These are phyloP conservation scores for Pseudogymnoascus sp. DNA, from an alignment of 2,329 filamentous ascomycete species.

Conservation along the genomic window DNA sequence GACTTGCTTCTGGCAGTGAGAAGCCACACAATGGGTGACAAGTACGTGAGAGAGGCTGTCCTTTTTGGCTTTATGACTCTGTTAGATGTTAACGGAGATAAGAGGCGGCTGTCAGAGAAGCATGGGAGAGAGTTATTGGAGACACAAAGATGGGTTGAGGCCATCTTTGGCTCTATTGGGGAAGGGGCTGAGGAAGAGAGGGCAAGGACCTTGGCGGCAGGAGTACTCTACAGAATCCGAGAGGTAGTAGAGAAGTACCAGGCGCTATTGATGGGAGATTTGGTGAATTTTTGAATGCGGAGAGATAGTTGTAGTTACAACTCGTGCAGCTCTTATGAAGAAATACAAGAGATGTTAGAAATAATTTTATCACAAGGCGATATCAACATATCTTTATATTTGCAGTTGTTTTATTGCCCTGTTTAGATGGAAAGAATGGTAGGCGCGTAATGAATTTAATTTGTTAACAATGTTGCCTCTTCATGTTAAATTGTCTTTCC, in stretches of 20 bases:
- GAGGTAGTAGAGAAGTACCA: slow-evolving; percentile 81
- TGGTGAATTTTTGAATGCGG: slow-evolving; percentile 32
- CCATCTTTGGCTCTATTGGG: slow-evolving; percentile 56
- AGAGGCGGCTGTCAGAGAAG: slow-evolving; percentile 63
- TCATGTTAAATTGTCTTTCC: neutral
- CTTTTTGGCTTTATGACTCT: slow-evolving; percentile 73
- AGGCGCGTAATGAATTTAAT: neutral
- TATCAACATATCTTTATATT: neutral
- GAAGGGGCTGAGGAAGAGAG: slow-evolving; percentile 56
- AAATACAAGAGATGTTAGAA: neutral
- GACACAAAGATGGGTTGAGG: slow-evolving; percentile 76
- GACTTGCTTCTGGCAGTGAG: slow-evolving; percentile 69
- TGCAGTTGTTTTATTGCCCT: neutral
- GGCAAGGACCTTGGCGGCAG: slow-evolving; percentile 71
- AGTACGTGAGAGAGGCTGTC: slow-evolving; percentile 63
- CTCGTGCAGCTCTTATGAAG: neutral
- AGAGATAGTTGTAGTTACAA: neutral
- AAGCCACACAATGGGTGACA: slow-evolving; percentile 51
- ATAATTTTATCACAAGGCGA: neutral
- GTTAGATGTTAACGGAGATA: slow-evolving; percentile 73
- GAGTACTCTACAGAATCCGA: slow-evolving; percentile 66
- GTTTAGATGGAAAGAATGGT: neutral
- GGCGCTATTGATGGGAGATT: slow-evolving; percentile 65
- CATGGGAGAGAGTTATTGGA: slow-evolving; percentile 75
- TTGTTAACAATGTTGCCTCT: neutral